Evolutionary conservation across 2,329 filamentous ascomycete species (phyloP).

Genomic region (Alternaria triticimaculans): DNA sequence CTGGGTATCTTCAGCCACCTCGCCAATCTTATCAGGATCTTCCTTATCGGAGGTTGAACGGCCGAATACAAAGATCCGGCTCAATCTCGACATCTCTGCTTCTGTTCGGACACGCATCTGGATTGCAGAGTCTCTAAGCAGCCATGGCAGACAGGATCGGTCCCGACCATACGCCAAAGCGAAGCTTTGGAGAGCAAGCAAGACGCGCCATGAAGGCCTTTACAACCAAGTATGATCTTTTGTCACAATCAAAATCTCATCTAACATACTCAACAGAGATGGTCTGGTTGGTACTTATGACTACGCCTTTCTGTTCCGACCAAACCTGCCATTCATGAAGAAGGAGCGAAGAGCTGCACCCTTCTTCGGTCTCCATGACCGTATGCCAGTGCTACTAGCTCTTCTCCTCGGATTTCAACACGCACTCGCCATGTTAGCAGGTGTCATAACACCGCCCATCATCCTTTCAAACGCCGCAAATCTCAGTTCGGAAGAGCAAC

Average conservation of each 20-base stretch:
- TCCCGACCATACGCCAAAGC: constrained; percentile 50
- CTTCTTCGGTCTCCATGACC: constrained; percentile 84
- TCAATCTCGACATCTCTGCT: neutral
- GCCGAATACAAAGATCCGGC: neutral
- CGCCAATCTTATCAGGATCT: constrained; percentile 24
- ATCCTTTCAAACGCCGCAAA: constrained; percentile 73
- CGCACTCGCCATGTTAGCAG: constrained; percentile 72
- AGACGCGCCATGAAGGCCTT: constrained; percentile 54
- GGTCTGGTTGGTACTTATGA: constrained; percentile 87
- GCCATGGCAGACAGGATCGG: constrained; percentile 52
- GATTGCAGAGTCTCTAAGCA: neutral
- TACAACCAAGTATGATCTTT: constrained; percentile 54
- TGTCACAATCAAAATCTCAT: neutral
- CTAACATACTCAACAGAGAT: constrained; percentile 54
- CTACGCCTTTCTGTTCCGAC: constrained; percentile 86
- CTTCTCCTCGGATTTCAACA: constrained; percentile 81
- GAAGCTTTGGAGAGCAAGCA: constrained; percentile 50
- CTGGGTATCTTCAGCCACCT: constrained; percentile 25
- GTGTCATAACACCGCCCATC: constrained; percentile 78
- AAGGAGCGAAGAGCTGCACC: constrained; percentile 66
- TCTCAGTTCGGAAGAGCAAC: constrained; percentile 64
- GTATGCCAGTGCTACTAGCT: constrained; percentile 76
- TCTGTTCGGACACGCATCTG: neutral
- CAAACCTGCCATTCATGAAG: constrained; percentile 82
- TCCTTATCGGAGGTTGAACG: constrained; percentile 20